Percentiles rank a stretch among this genome's conserved stretches.
Evolutionary conservation across 164 flowering plant genomes (phyloP).

Genomic region (Vitis riparia): DNA sequence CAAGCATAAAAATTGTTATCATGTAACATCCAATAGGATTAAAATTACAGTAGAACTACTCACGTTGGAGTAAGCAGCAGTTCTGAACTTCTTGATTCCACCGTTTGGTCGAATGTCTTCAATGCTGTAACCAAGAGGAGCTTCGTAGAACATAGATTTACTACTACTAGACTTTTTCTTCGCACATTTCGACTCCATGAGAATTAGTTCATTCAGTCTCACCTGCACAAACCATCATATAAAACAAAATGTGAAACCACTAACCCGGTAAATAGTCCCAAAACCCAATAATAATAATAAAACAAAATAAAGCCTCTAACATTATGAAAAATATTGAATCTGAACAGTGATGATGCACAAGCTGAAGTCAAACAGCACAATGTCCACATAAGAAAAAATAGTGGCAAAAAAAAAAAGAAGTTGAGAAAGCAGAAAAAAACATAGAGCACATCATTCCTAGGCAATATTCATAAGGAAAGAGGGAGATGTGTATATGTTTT

Average conservation of each 20-base stretch:
- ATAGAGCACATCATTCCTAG: too few species aligned
- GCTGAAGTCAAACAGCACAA: too few species aligned
- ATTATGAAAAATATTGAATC: too few species aligned
- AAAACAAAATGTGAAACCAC: not conserved
- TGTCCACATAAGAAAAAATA: too few species aligned
- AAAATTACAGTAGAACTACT: conserved; percentile 17
- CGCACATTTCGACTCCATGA: conserved; percentile 57
- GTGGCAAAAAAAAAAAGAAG: too few species aligned
- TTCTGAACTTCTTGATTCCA: conserved; percentile 70
- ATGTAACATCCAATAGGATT: too few species aligned
- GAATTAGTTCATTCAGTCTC: conserved; percentile 52
- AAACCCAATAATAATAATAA: too few species aligned
- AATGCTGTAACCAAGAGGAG: conserved; percentile 72
- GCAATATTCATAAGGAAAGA: too few species aligned
- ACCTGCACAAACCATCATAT: conserved; percentile 2
- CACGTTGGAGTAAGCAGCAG: conserved; percentile 80
- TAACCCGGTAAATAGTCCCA: not conserved
- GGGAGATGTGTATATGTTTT: too few species aligned
- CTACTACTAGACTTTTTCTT: conserved; percentile 58
- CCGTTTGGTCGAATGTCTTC: conserved; percentile 71
- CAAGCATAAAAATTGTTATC: not conserved
- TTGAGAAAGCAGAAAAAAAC: too few species aligned
- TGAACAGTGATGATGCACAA: too few species aligned
- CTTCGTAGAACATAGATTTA: conserved; percentile 54
- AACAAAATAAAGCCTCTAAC: too few species aligned